Base-by-base conservation (phyloP, 2,329 filamentous ascomycete species). In the Xylaria sp. region DNA sequence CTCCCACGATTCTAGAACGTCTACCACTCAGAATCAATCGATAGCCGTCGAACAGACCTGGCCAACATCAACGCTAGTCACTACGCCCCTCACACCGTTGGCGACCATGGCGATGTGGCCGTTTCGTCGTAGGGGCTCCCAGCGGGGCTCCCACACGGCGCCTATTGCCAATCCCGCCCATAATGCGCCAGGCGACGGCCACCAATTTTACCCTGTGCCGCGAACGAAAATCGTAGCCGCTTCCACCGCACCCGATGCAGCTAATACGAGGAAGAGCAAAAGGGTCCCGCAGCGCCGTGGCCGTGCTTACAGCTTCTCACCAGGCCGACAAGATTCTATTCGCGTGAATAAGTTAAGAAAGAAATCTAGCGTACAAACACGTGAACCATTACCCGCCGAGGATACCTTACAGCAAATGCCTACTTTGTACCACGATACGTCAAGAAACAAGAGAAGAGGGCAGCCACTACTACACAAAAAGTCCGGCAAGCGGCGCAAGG, bases 71-170 rank as follows among this genome's bases (percentile, higher is more conserved):
- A 67, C 61, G 53, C 61, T 60, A 51, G 43, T 37, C 43, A 55
- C 56, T 40, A 47, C 33, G 60, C 25, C 38, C 57, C 54, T 53
- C 40, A 15, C 17, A 56, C 61, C 38, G 54, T 46, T 37, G 43
- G 61, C 54, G 67, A 76, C 66, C 60, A 94, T 94, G 91, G 87
- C 89, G 75, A 81, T 94, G 77, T 96, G 92, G 92, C 91, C 89
- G 65, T 96, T 96, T 78, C 84, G 89, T 78, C 88, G 89, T 73
- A 89, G 84, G 79, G 89, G 85, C 78, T 89, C 87, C 77, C 88
- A 88, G 78, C 87, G 82, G 78, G 81, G 83, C 73, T 77, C 82
- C 66, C 78, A 80, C 63, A 79, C 66, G 9, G 64, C 66, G 17
- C 67, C 68, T 38, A 60, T 65, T 21, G 61, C 65, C 52, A 53